phyloP scores from a whole-genome alignment of 805 yeast species.

The Ogataea methanolica region DNA sequence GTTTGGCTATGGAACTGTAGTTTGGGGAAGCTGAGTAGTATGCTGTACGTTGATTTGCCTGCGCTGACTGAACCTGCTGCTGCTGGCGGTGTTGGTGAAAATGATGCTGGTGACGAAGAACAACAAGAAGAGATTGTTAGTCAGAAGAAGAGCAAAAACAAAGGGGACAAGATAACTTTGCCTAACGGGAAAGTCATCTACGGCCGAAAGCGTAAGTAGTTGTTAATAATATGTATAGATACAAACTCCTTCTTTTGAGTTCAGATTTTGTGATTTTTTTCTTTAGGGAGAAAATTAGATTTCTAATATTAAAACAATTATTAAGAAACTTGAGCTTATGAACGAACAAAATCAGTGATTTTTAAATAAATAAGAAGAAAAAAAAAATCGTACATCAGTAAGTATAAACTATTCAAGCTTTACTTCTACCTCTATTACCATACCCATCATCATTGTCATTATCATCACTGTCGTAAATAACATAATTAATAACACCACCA shows the following conservation, averaged over 20 bases:
- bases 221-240: background rate
- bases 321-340: too few species aligned
- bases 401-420: background rate
- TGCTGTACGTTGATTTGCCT: background rate
- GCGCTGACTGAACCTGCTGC: background rate
- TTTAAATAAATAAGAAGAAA: background rate
- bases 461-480: background rate
- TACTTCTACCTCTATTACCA: constrained; percentile 7
- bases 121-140: constrained; percentile 1
- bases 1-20: constrained; percentile 39
- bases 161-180: constrained; percentile 43
- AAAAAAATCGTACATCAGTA: background rate
- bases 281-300: too few species aligned
- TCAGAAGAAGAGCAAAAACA: constrained; percentile 26
- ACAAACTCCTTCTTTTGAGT: background rate
- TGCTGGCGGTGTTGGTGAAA: constrained; percentile 2
- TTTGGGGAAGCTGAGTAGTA: constrained; percentile 31
- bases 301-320: too few species aligned
- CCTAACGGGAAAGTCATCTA: constrained; percentile 60
- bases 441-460: constrained; percentile 1
- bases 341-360: too few species aligned
- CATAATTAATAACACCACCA: constrained; percentile 6
- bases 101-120: background rate
- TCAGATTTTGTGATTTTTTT: background rate
- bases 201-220: constrained; percentile 10